Base-by-base conservation (phyloP, 208 protist species). In the Leishmania tarentolae region DNA sequence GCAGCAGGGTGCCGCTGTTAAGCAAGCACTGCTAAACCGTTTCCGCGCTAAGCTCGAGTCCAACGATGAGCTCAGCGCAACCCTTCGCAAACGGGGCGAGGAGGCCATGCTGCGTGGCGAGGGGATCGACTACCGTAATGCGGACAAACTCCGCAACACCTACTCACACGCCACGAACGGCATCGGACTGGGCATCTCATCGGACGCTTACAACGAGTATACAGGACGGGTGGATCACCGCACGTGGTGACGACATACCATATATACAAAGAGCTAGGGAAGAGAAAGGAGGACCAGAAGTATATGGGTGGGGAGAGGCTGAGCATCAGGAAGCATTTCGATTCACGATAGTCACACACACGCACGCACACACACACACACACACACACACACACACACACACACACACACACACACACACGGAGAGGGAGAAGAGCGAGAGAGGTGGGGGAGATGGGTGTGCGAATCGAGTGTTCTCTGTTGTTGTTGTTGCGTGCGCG, bases 191-290 rank as follows among this genome's bases (percentile, higher is more conserved):
- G 92, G 81, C 69, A 96, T 96, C 53, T 90, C 91, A 5, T 86
- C 92, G 0, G 92, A 96, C 75, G 86, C 92, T 7, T 96, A 93
- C 82, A 94, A 96, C 80, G 87, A 88, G 77, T 81, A 83, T 81
- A 91, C 78, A 65, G 80, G 86, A 0, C 44, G 53, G 42, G 86
- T 82, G 59, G 84, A 82, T 82, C 87, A 84, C 76, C 84, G 81
- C 66, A 87, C 71, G 61, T 91, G 84, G 83, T 89, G 65, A 69
- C 42, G 59, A 19, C 59, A 28, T 13, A 31, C 4, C 69, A 53
- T 44, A 13, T 37, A 52, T 9, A 74, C 63, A 79, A 15, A 35
- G 44, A 47, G n/a, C 8, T 9, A 40, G 40, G 24, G 75, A 37
- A 40, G 42, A 65, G 28, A 59, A 59, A 53, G 57, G 28, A 68